Conservation (phyloP, 2,329 filamentous ascomycete species). For the Westerdykella sp. region DNA sequence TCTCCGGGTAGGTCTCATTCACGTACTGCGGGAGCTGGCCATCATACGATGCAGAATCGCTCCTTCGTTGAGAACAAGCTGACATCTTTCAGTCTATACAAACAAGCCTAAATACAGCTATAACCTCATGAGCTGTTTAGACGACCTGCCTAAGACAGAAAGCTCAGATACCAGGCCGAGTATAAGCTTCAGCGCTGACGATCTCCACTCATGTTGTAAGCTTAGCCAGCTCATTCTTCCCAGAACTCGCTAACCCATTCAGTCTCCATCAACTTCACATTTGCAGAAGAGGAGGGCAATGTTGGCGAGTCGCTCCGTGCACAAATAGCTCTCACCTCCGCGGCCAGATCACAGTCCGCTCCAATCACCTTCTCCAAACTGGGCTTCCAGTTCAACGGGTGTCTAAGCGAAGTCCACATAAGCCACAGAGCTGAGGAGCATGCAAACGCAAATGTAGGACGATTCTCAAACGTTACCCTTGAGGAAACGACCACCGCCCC, state of each 20-base stretch:
- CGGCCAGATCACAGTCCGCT: constrained; percentile 40
- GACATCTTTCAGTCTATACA: constrained; percentile 21
- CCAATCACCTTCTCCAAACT: constrained; percentile 46
- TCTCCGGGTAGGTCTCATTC: constrained; percentile 20
- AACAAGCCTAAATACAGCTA: constrained; percentile 34
- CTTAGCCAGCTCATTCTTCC: constrained; percentile 6
- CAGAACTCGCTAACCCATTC: constrained; percentile 10
- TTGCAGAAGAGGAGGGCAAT: constrained; percentile 50
- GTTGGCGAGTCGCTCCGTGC: constrained; percentile 53
- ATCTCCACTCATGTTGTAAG: constrained; percentile 45
- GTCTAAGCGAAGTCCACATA: constrained; percentile 28
- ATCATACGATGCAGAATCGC: neutral
- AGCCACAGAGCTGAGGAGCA: constrained; percentile 17
- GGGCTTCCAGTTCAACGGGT: constrained; percentile 49
- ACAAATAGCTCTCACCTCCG: constrained; percentile 51
- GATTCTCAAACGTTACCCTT: constrained; percentile 16
- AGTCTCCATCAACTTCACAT: constrained; percentile 49
- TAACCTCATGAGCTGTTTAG: constrained; percentile 45
- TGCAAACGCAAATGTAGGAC: constrained; percentile 9
- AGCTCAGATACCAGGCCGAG: constrained; percentile 37
- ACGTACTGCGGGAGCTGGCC: neutral
- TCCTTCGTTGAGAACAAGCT: constrained; percentile 3
- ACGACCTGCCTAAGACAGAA: constrained; percentile 29
- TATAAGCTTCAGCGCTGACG: constrained; percentile 44
- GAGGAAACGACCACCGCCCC: constrained; percentile 23